Base-by-base conservation (phyloP, 169 alveolate genomes). In the Toxoplasma gondii region DNA sequence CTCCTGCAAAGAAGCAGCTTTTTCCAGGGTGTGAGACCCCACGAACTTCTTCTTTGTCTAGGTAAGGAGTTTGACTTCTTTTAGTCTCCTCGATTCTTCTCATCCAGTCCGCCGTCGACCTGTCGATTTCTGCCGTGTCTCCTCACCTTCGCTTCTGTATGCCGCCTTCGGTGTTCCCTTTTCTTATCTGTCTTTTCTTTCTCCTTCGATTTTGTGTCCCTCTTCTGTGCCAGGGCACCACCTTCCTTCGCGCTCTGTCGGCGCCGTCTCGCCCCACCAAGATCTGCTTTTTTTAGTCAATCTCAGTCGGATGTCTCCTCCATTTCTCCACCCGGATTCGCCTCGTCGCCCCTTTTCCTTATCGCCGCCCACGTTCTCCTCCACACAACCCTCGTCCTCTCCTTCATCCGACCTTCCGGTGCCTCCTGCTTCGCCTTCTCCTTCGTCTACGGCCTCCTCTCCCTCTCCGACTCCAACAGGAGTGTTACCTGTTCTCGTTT, bases 11-110 rank as follows among this genome's bases (percentile, higher is more conserved):
- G 24, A 17, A 78, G 43, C 86, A n/a, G 86, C 45, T 78, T 78
- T 45, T 78, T 78, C 43, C 86, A 78, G n/a, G 86, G 86, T 16
- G 45, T 78, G 39, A n/a, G 86, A 31, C 86, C 86, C 45, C n/a
- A 78, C 24, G 86, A 78, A 78, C 12, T 78, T 38, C 86, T 78
- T 31, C 29, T 78, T 16, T 78, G 43, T 38, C 86, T 45, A 78
- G 86, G 86, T 78, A 7, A 2, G 45, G 58, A 49, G 12, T 49
- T 49, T 49, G 58, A 7, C 12, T 49, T 49, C 12, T 49, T 12
- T 49, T 49, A 12, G 22, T 49, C 22, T 12, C 58, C 58, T 12
- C 12, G 58, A 12, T 49, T 49, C 58, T 49, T 12, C 58, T 49
- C 58, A 49, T 4, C 12, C 58, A 12, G 22, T 49, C 12, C 22